Percentiles rank a stretch among this genome's conserved stretches.
Conservation (phyloP, 2,329 filamentous ascomycete genomes). For the Dissoconium aciculare region DNA sequence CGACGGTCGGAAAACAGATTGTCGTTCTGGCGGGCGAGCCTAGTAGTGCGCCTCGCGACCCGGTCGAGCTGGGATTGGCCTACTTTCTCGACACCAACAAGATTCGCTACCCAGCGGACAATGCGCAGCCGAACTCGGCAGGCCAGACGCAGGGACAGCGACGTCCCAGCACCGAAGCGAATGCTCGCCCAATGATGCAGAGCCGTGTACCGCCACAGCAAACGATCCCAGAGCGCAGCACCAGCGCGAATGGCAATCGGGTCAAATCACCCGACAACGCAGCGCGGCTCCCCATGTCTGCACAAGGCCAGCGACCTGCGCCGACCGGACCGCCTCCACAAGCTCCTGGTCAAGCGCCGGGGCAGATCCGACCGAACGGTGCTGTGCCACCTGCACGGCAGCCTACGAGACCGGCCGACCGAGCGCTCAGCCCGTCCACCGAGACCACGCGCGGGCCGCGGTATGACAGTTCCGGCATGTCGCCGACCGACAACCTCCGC, state of each 20-base stretch:
- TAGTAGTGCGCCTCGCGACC: constrained; percentile 66
- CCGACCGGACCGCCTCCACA: constrained; percentile 50
- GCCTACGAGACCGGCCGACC: constrained; percentile 18
- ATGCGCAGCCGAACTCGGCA: constrained; percentile 21
- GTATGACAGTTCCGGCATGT: constrained; percentile 15
- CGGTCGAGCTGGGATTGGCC: constrained; percentile 71
- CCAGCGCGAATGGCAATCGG: constrained; percentile 13
- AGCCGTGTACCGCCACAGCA: constrained; percentile 12
- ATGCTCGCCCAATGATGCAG: constrained; percentile 6
- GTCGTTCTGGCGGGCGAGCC: constrained; percentile 89
- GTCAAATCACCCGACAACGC: constrained; percentile 13
- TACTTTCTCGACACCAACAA: constrained; percentile 92
- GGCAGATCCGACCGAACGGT: constrained; percentile 11
- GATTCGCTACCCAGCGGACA: constrained; percentile 75
- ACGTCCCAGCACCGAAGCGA: constrained; percentile 22
- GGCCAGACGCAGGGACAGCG: constrained; percentile 17
- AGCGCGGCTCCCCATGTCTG: constrained; percentile 29
- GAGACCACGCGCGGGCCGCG: constrained; percentile 17
- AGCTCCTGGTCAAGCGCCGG: constrained; percentile 45
- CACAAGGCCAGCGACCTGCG: constrained; percentile 38
- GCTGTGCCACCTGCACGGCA: constrained; percentile 14
- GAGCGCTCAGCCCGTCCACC: constrained; percentile 17
- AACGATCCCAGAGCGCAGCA: constrained; percentile 17
- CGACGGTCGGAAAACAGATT: constrained; percentile 78
- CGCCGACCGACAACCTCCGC: too few species aligned